phyloP scores from a whole-genome alignment of 306 rosid species.

The Cicer arietinum region DNA sequence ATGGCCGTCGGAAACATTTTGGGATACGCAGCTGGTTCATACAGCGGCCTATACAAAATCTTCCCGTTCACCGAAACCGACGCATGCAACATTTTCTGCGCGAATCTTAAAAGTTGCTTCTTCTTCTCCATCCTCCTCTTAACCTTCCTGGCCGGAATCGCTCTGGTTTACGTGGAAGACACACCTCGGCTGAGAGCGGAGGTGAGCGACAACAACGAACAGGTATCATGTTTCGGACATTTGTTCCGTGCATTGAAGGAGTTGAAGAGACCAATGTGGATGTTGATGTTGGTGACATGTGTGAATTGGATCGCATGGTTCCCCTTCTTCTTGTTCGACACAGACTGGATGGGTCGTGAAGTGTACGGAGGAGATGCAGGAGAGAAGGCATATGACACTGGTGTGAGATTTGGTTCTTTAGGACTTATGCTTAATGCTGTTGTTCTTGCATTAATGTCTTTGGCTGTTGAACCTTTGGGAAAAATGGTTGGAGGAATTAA shows the following conservation, averaged over 20 bases:
- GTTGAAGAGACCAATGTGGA: constrained; percentile 68
- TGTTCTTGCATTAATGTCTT: constrained; percentile 37
- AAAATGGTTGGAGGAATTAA: constrained; percentile 37
- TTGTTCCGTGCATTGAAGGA: constrained; percentile 49
- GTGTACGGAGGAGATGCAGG: constrained; percentile 21
- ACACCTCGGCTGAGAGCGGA: not conserved
- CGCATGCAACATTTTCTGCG: constrained; percentile 73
- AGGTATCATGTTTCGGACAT: constrained; percentile 43
- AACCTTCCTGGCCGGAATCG: not conserved
- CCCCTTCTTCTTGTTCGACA: constrained; percentile 7
- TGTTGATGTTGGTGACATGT: constrained; percentile 53
- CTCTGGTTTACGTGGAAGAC: constrained; percentile 52
- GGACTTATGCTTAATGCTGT: constrained; percentile 37
- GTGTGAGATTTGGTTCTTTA: constrained; percentile 28
- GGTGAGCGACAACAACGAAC: not conserved
- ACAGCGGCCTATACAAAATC: constrained; percentile 38
- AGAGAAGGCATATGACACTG: constrained; percentile 39
- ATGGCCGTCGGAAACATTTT: constrained; percentile 20
- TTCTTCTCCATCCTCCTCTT: constrained; percentile 61
- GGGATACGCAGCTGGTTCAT: constrained; percentile 58
- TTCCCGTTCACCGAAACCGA: constrained; percentile 61
- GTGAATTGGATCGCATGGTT: constrained; percentile 21
- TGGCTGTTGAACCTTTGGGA: constrained; percentile 39
- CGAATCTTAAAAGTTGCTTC: constrained; percentile 79
- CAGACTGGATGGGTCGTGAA: constrained; percentile 16